These are phyloP conservation scores for Pichia membranifaciens DNA, from an alignment of 805 yeast genomes.

Conservation along the genomic window DNA sequence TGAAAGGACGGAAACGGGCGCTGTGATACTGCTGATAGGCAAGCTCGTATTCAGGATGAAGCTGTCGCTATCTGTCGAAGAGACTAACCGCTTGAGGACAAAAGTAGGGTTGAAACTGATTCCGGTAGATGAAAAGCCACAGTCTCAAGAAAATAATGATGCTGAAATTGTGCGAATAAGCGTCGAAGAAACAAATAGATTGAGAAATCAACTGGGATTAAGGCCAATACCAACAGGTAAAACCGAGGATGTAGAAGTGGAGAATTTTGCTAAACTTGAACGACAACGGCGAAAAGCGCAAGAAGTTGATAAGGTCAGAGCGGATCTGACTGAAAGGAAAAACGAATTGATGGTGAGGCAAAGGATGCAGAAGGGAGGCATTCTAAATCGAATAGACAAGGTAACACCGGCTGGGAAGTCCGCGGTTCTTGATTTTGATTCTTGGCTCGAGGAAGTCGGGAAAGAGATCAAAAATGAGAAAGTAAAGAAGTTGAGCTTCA, in stretches of 20 bases:
- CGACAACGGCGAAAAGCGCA: conserved; percentile 29
- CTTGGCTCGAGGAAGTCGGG: conserved; percentile 30
- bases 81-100: conserved; percentile 41
- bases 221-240: conserved; percentile 40
- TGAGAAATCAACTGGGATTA: conserved; percentile 40
- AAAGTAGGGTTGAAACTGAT: conserved; percentile 39
- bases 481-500: conserved; percentile 11
- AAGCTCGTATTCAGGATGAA: conserved; percentile 10
- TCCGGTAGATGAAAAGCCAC: conserved; percentile 35
- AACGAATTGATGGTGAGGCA: conserved; percentile 19
- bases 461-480: conserved; percentile 3
- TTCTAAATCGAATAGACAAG: conserved; percentile 23
- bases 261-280: conserved; percentile 34
- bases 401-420: conserved; percentile 28
- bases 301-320: conserved; percentile 22
- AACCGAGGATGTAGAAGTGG: conserved; percentile 26
- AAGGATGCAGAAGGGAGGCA: conserved; percentile 22
- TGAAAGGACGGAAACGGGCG: too few species aligned
- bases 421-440: conserved; percentile 27
- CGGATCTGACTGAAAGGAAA: conserved; percentile 14
- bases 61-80: conserved; percentile 34
- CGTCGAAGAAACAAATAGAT: conserved; percentile 42
- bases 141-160: conserved; percentile 12
- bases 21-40: too few species aligned
- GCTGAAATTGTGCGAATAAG: conserved; percentile 22